phyloP scores from a whole-genome alignment of 1,284 basidiomycete species.

The Tylopilus orsonianus region DNA sequence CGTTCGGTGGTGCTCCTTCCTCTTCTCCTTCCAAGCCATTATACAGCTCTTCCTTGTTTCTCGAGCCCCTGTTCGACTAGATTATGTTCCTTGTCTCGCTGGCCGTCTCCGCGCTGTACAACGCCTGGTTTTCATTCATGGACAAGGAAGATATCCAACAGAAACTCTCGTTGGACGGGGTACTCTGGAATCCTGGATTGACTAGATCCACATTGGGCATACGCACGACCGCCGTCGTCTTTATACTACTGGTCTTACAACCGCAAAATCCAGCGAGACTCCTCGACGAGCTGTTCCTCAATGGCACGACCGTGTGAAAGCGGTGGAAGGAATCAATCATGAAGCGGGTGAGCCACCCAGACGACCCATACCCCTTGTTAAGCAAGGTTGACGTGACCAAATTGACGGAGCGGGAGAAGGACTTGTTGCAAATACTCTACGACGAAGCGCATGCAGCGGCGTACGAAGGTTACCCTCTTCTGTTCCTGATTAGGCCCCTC shows the following conservation, averaged over 20 bases:
- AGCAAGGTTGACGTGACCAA: no score
- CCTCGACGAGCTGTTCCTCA: constrained; percentile 17
- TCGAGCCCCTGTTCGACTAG: constrained; percentile 27
- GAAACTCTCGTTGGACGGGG: constrained; percentile 14
- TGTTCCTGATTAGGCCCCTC: no score
- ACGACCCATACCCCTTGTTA: neutral
- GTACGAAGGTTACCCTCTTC: no score
- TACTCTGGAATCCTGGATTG: constrained; percentile 11
- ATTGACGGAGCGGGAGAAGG: no score
- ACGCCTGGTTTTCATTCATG: constrained; percentile 18
- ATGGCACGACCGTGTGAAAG: constrained; percentile 20
- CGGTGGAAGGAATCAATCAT: constrained; percentile 14
- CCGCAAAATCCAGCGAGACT: constrained; percentile 7
- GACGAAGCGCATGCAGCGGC: no score
- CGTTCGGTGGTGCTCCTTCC: constrained; percentile 15
- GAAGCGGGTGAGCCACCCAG: neutral
- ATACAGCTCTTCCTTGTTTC: constrained; percentile 28
- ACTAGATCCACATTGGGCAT: constrained; percentile 2
- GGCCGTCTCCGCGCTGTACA: constrained; percentile 22
- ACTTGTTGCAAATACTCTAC: no score
- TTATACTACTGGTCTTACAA: constrained; percentile 19
- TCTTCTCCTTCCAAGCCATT: constrained; percentile 23
- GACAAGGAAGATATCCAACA: constrained; percentile 24
- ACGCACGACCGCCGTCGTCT: constrained; percentile 22
- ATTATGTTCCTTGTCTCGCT: constrained; percentile 28